Evolutionary conservation across 2,329 filamentous ascomycete species (phyloP), one percentile per base, ranked within the genome.

Genomic region (Alternaria brassicicola): DNA sequence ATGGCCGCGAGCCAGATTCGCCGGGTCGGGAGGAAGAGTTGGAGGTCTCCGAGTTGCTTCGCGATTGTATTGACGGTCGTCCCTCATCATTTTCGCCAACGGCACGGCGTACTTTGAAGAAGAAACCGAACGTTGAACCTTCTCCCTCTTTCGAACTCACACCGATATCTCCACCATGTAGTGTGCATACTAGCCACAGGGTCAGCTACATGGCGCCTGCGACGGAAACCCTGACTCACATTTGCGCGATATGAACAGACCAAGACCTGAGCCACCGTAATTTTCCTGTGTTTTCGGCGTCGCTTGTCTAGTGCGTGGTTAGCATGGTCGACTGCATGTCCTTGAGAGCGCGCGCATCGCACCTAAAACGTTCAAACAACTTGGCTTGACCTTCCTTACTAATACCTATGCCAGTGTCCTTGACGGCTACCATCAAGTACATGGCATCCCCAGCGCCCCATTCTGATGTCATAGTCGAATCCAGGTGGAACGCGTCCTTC

Each of bases 401-500:
- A 52, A 82, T 81, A 2, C 80, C 80, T 28, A 80, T 80, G 6
- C 65, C 76, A 21, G 77, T 78, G 46, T 81, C 79, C 49, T 76
- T 77, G 17, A 81, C 78, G 3, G 79, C 78, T 2, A 81, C 74
- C 75, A 80, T 77, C n/a, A 81, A 66, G 56, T 80, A 81, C 8
- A 80, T 53, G 2, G 68, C 41, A 0, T 74, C 66, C 2, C 79
- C 78, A 4, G 65, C 59, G 0, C 79, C 79, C 80, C 79, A 82
- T 21, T 81, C 79, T 0, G 67, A 59, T 3, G 68, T 72, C 55
- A 73, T 74, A 1, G 79, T 81, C 1, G 75, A 75, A 58, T 81
- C 79, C 19, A 80, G 73, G 9, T 77, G 76, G 21, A 77, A 76
- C 0, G 71, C 62, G 0, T 72, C 56, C 6, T 77, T 70, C 5